A percentile compares a stretch with the other conserved stretches of the same genome.
phyloP scores from a whole-genome alignment of 1,284 basidiomycete genomes.

The Thelephora terrestris region DNA sequence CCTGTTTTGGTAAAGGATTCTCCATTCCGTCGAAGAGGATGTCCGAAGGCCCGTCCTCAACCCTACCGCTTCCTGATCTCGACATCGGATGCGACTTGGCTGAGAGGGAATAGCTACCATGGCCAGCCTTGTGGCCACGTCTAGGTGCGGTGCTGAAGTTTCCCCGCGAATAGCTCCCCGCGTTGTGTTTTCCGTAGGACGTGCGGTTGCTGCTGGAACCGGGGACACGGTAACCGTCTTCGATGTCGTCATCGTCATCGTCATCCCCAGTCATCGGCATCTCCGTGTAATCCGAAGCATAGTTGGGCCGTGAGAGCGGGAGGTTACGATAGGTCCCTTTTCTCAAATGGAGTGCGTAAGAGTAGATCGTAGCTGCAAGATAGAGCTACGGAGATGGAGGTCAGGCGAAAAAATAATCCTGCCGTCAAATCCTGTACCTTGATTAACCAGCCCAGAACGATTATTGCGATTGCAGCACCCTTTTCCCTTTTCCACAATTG shows the following conservation, averaged over 20 bases:
- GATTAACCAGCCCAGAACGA: slow-evolving; percentile 76
- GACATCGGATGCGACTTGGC: slow-evolving; percentile 12
- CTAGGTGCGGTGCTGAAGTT: slow-evolving; percentile 45
- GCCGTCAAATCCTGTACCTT: slow-evolving; percentile 53
- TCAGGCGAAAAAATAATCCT: background rate
- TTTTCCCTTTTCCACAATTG: slow-evolving; percentile 89
- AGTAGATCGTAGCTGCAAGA: slow-evolving; percentile 87
- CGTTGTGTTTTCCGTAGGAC: slow-evolving; percentile 14
- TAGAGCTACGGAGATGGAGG: slow-evolving; percentile 55
- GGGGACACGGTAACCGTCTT: slow-evolving; percentile 57
- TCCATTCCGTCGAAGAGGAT: too few species aligned
- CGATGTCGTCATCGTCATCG: slow-evolving; percentile 44
- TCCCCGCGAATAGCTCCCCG: slow-evolving; percentile 30
- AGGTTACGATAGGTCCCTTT: slow-evolving; percentile 85
- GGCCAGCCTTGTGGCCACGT: slow-evolving; percentile 19
- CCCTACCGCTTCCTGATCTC: slow-evolving; percentile 7
- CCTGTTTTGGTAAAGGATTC: too few species aligned
- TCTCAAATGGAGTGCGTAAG: slow-evolving; percentile 88
- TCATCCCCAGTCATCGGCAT: slow-evolving; percentile 19
- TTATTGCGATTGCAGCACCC: slow-evolving; percentile 66
- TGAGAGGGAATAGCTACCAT: slow-evolving; percentile 15
- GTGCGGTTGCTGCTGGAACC: slow-evolving; percentile 19
- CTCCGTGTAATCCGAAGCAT: slow-evolving; percentile 19
- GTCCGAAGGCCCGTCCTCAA: slow-evolving; percentile 5
- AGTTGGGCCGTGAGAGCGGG: slow-evolving; percentile 43